Evolutionary conservation across 2,329 filamentous ascomycete genomes (phyloP), one percentile per base, ranked within the genome.

Genomic region (Coniochaeta pulveracea): DNA sequence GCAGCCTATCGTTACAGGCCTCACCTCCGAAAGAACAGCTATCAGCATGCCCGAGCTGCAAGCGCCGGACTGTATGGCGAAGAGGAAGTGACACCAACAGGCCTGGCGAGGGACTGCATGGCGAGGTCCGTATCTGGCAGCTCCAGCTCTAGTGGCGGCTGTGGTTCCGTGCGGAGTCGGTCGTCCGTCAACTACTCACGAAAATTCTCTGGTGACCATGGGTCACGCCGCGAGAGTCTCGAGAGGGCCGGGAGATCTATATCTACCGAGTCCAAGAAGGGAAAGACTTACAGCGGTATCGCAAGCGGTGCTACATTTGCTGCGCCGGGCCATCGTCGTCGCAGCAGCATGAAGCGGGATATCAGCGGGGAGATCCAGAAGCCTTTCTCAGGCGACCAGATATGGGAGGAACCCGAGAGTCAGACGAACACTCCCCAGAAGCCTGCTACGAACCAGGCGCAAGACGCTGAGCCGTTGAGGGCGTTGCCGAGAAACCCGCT

Each of bases 361-460:
- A 69, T 77, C 47, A 85, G 79, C 49, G 79, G 77, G 14, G 76
- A 81, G 47, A 58, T 78, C 37, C 62, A 70, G 43, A 72, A 66
- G 34, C 70, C 76, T 2, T 86, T 85, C 50, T 80, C 78, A 2
- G 74, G 78, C 21, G 80, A 86, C 50, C 77, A 84, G 48, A 88
- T 95, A 39, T 95, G 85, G 66, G 88, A 95, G 54, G 89, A 95
- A 51, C 82, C 85, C 1, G 75, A 82, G 47, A 64, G 46, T n/a
- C 43, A 52, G 19, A 44, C 19, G n/a, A 31, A 31, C 28, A 31
- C 51, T 34, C 35, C 50, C 3, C 47, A 48, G 10, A 43, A 42
- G 37, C 36, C 46, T 43, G 42, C 50, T 38, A 49, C 41, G 37
- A 36, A 40, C 22, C 35, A 24, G 33, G 34, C 43, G 35, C 26